Percentiles rank a stretch among this genome's conserved stretches.
Evolutionary conservation across 495 filamentous ascomycete species (phyloP).

Genomic region (Podospora pseudoanserina): DNA sequence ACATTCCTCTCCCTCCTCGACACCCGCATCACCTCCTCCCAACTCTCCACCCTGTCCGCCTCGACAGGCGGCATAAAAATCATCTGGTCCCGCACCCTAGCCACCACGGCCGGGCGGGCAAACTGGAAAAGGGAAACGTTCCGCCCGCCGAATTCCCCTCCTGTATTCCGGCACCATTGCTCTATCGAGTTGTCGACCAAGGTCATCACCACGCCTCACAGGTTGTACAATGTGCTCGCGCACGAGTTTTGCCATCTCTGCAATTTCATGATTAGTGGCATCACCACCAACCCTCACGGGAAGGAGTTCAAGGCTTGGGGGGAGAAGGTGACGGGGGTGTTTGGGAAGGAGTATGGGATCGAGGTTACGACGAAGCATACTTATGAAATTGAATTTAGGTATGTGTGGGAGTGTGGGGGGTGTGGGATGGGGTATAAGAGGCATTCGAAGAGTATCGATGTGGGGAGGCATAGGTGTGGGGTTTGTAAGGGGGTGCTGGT

Average conservation of each 20-base stretch:
- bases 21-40: conserved; percentile 55
- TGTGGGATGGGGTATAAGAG: conserved; percentile 69
- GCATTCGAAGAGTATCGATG: conserved; percentile 79
- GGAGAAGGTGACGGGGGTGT: conserved; percentile 31
- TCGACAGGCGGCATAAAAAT: conserved; percentile 74
- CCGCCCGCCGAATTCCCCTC: conserved; percentile 19
- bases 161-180: conserved; percentile 56
- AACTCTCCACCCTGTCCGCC: conserved; percentile 56
- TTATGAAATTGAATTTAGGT: conserved; percentile 88
- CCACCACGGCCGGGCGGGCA: conserved; percentile 82
- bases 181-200: conserved; percentile 84
- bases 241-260: conserved; percentile 96
- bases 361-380: conserved; percentile 80
- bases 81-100: conserved; percentile 79
- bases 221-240: conserved; percentile 79
- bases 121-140: conserved; percentile 68
- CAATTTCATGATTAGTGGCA: conserved; percentile 73
- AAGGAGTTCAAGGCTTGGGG: conserved; percentile 76
- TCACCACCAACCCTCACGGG: conserved; percentile 72
- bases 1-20: conserved; percentile 75
- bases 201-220: conserved; percentile 72
- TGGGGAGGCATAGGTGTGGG: conserved; percentile 62
- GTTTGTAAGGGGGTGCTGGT: conserved; percentile 60
- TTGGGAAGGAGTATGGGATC: conserved; percentile 49
- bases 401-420: conserved; percentile 72